Evolutionary conservation across 148 eudicot species (phyloP).

Genomic region (Spergularia bocconei): DNA sequence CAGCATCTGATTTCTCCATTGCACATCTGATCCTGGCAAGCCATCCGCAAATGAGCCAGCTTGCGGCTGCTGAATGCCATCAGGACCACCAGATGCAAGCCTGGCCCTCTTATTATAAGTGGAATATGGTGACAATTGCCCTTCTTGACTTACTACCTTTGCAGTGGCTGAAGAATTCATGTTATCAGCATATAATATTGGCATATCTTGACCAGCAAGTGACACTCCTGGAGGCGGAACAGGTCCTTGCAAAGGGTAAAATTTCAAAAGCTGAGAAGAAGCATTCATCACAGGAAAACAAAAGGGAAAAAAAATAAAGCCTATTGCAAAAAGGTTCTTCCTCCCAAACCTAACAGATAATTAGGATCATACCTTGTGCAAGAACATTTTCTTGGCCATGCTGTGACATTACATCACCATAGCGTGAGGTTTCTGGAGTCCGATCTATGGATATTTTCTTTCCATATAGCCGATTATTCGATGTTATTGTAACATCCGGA

Average conservation of each 20-base stretch:
- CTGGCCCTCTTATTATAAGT: conserved; percentile 54
- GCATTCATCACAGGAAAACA: conserved; percentile 36
- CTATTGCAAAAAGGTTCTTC: conserved; percentile 39
- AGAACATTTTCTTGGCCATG: conserved; percentile 47
- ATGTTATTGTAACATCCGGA: conserved; percentile 52
- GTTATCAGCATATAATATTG: conserved; percentile 45
- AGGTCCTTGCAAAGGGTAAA: conserved; percentile 52
- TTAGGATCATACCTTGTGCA: conserved; percentile 45
- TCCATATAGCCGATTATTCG: conserved; percentile 49
- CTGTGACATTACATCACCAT: conserved; percentile 42
- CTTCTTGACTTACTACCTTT: conserved; percentile 75
- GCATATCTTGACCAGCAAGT: conserved; percentile 54
- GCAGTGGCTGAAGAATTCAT: conserved; percentile 41
- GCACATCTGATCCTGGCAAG: conserved; percentile 56
- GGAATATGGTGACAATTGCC: conserved; percentile 48
- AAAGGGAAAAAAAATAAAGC: conserved; percentile 27
- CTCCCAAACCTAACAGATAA: conserved; percentile 33
- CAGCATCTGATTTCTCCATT: conserved; percentile 63
- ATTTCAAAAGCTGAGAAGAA: conserved; percentile 40
- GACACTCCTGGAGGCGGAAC: conserved; percentile 42
- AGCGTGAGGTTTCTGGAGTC: conserved; percentile 58
- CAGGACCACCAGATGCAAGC: conserved; percentile 42
- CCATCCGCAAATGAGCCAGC: conserved; percentile 50
- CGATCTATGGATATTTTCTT: conserved; percentile 67
- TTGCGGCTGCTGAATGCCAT: conserved; percentile 59